Base-by-base conservation (phyloP, 495 filamentous ascomycete species). In the Neurospora sp. region DNA sequence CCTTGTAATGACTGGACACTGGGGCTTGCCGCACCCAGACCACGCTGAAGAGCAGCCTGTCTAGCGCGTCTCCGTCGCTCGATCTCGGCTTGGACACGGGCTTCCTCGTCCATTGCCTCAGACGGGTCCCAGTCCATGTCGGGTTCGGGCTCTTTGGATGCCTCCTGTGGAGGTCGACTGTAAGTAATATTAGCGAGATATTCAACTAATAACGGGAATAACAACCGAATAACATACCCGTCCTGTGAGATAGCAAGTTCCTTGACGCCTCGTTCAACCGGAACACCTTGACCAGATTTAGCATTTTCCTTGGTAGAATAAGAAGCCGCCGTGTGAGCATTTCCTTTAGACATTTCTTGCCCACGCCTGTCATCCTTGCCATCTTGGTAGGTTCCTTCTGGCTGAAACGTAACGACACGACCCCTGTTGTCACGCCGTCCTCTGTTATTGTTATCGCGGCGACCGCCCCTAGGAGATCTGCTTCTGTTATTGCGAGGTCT, bases 21-120 rank as follows among this genome's bases (percentile, higher is more conserved):
- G 5, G 92, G 92, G 9, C 90, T 92, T 70, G 90, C 87, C 66
- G 88, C 89, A 79, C 89, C 89, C 77, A 94, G 90, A 80, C 92
- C 96, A 76, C 94, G 76, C 62, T 79, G 93, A 79, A 92, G 90
- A 76, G 97, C 92, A 36, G 93, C 94, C 83, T 97, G 94, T 75
- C 96, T 91, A 66, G 91, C 89, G 76, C 91, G 94, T 13, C 93
- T 91, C 70, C 95, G 92, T 78, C 95, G 92, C 80, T 97, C 93
- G 76, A 97, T 90, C 76, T 94, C 86, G 71, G 90, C 87, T 71
- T 90, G 74, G 21, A 76, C 77, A 17, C 71, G 75, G 15, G 78
- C 79, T 70, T 80, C 91, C 85, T 96, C 92, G 78, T 97, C 91
- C 73, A 93, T 77, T 38, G 87, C 84, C 76, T 88, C 86, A 38